Conservation (phyloP, 176 grass and related monocot genomes). For the Bolboschoenus planiculmis region DNA sequence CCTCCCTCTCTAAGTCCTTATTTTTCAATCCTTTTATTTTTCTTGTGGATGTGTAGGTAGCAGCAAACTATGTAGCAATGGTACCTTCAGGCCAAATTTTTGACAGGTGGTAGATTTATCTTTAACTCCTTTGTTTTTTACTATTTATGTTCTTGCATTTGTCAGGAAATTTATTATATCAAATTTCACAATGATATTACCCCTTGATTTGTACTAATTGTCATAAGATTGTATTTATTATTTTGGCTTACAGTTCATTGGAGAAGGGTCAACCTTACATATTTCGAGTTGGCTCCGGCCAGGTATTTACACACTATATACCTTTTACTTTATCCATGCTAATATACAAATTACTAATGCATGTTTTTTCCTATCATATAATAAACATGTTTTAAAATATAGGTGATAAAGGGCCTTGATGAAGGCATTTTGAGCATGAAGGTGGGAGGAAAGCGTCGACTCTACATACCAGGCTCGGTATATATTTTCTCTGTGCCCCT, state of each 20-base stretch:
- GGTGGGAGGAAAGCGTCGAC: conserved; percentile 70
- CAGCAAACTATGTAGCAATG: conserved; percentile 95
- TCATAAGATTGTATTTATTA: neutral
- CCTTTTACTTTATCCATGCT: neutral
- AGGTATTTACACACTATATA: conserved; percentile 35
- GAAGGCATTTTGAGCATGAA: conserved; percentile 94
- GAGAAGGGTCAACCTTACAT: conserved; percentile 86
- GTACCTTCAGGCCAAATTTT: conserved; percentile 83
- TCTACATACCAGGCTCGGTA: conserved; percentile 90
- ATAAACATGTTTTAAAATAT: neutral
- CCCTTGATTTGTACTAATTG: neutral
- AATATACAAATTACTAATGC: neutral
- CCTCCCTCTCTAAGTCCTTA: neutral
- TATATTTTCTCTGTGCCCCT: conserved; percentile 9
- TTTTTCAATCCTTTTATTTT: neutral
- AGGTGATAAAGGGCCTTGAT: conserved; percentile 94
- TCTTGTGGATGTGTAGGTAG: conserved; percentile 53
- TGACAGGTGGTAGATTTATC: conserved; percentile 45
- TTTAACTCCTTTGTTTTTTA: neutral
- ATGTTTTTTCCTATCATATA: neutral
- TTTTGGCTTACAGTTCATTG: conserved; percentile 48
- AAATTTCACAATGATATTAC: neutral
- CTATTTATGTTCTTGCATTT: neutral
- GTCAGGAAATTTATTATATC: neutral
- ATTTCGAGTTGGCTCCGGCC: conserved; percentile 77